Conservation (phyloP, 1,284 basidiomycete species). For the Melampsora abietis-canadensis region DNA sequence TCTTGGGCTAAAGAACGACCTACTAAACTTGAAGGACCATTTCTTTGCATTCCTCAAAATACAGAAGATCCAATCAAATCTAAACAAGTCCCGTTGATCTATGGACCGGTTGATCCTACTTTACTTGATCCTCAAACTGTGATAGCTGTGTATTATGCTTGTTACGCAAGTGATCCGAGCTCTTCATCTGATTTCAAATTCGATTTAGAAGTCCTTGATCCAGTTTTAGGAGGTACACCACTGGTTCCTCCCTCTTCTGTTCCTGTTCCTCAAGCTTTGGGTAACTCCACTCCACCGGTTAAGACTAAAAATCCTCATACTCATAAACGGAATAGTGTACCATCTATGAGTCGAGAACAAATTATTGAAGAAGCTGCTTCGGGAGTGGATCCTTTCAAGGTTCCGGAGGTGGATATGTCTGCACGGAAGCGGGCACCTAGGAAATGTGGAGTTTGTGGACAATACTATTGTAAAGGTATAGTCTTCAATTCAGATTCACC, state of each 20-base stretch:
- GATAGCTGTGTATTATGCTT: not conserved
- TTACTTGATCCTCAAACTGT: conserved; percentile 2
- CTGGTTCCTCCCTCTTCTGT: not conserved
- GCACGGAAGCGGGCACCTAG: not conserved
- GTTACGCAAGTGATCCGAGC: not conserved
- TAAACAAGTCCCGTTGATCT: not conserved
- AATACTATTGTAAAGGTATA: conserved; percentile 6
- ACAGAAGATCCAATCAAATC: not conserved
- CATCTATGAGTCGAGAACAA: not conserved
- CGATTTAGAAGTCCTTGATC: not conserved
- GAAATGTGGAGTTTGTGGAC: conserved; percentile 4
- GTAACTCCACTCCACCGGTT: not conserved
- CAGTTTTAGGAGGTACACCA: not conserved
- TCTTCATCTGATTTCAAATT: not conserved
- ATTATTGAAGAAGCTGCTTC: not conserved
- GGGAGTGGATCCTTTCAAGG: not conserved
- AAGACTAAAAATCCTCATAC: conserved; percentile 2
- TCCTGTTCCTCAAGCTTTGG: not conserved
- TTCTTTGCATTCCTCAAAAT: not conserved
- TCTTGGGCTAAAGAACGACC: not conserved
- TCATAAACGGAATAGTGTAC: conserved; percentile 6
- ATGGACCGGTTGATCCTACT: not conserved
- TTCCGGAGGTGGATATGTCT: conserved; percentile 6
- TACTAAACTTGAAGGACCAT: not conserved
- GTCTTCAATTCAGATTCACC: not conserved